phyloP scores from a whole-genome alignment of 2,329 filamentous ascomycete genomes.

The Colletotrichum sp. region DNA sequence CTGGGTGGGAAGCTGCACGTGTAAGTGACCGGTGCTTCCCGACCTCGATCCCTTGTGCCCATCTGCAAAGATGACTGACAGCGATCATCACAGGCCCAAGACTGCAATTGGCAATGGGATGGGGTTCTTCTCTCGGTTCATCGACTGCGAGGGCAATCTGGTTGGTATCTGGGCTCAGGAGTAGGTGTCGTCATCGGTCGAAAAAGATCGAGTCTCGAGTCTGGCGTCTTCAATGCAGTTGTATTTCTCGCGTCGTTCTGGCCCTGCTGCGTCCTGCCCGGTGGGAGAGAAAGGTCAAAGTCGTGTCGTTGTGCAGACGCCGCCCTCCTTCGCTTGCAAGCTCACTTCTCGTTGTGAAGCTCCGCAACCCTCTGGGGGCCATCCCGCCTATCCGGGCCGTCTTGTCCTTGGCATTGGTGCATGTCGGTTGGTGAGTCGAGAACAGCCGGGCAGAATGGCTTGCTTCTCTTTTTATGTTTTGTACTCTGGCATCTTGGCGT shows the following conservation, averaged over 20 bases:
- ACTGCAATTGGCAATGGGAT: slow-evolving; percentile 36
- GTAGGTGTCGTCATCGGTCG: slow-evolving; percentile 7
- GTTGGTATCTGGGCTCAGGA: slow-evolving; percentile 37
- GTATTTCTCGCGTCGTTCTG: background rate
- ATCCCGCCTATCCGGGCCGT: slow-evolving; percentile 13
- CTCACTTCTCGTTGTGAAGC: background rate
- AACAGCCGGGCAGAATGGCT: background rate
- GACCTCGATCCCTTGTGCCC: background rate
- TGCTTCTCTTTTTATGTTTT: slow-evolving; percentile 17
- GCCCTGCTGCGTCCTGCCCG: background rate
- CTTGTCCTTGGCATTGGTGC: background rate
- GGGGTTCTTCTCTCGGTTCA: slow-evolving; percentile 39
- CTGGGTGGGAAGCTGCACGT: slow-evolving; percentile 37
- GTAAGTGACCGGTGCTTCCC: slow-evolving; percentile 29
- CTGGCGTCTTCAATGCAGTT: background rate
- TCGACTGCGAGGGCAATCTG: slow-evolving; percentile 44
- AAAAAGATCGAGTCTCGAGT: background rate
- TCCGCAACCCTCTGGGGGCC: background rate
- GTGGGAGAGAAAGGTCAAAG: background rate
- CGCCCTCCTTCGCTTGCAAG: background rate
- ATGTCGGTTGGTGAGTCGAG: background rate
- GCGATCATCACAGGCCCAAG: slow-evolving; percentile 32
- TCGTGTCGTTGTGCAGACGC: background rate
- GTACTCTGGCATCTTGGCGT: slow-evolving; percentile 2
- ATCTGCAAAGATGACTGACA: background rate